phyloP scores from a whole-genome alignment of 306 rosid genomes.

The Casuarina cunninghamiana region DNA sequence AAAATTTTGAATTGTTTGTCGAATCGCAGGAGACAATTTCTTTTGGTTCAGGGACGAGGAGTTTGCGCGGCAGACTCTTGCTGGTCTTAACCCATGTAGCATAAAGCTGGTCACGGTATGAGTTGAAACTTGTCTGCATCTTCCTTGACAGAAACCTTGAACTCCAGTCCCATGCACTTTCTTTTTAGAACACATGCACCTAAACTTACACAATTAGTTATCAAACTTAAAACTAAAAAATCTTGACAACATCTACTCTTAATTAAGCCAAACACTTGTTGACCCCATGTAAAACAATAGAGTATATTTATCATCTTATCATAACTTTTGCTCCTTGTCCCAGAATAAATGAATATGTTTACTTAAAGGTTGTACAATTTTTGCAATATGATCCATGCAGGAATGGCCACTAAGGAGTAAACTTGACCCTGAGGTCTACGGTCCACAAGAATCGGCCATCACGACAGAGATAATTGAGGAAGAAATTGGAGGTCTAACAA shows the following conservation, averaged over 20 bases:
- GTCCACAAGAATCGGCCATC: slow-evolving; percentile 48
- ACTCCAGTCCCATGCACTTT: slow-evolving; percentile 37
- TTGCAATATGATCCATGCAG: slow-evolving; percentile 10
- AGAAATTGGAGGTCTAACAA: slow-evolving; percentile 41
- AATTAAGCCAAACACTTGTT: no score
- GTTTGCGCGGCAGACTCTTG: slow-evolving; percentile 55
- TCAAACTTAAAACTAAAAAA: no score
- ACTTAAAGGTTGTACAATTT: not conserved
- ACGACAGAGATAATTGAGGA: slow-evolving; percentile 43
- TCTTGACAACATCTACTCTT: no score
- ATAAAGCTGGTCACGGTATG: slow-evolving; percentile 44
- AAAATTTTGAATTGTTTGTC: not conserved
- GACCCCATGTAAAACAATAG: no score
- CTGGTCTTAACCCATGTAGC: slow-evolving; percentile 52
- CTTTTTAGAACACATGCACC: slow-evolving; percentile 49
- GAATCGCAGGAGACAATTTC: slow-evolving; percentile 62
- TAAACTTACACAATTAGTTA: not conserved
- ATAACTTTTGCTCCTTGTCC: no score
- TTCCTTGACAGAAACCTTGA: no score
- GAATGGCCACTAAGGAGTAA: slow-evolving; percentile 66
- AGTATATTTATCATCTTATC: not conserved
- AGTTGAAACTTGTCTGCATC: not conserved
- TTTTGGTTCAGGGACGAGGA: slow-evolving; percentile 83
- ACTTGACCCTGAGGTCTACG: slow-evolving; percentile 46
- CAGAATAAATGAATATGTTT: no score